A percentile compares a stretch with the other conserved stretches of the same genome.
Conservation (phyloP, 441 rosid genomes). For the Mallotus repandus region DNA sequence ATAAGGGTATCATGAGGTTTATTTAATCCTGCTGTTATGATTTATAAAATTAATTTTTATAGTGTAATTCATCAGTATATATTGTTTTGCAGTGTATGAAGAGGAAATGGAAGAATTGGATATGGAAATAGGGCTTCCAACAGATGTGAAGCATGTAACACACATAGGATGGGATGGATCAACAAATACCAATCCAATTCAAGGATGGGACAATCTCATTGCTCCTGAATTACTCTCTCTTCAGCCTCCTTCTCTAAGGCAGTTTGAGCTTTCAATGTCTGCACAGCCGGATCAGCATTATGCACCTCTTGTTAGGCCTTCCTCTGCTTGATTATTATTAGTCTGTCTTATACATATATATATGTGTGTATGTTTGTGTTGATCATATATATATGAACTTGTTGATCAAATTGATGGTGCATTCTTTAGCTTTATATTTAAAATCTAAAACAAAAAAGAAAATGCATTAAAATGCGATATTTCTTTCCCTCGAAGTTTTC, state of each 20-base stretch:
- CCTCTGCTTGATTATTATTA: conserved; percentile 15
- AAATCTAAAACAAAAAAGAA: not conserved
- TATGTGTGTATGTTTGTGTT: no score
- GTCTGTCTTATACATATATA: no score
- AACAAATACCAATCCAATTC: conserved; percentile 28
- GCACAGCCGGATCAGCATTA: conserved; percentile 18
- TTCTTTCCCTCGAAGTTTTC: not conserved
- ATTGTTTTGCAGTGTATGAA: conserved; percentile 41
- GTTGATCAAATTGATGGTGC: not conserved
- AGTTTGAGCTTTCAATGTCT: conserved; percentile 33
- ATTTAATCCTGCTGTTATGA: no score
- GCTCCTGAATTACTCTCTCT: conserved; percentile 34
- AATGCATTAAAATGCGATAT: not conserved
- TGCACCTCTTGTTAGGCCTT: conserved; percentile 22
- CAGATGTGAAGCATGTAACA: conserved; percentile 91
- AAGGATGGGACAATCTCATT: conserved; percentile 46
- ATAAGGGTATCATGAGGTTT: no score
- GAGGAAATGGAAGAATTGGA: conserved; percentile 51
- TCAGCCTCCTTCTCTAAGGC: conserved; percentile 24
- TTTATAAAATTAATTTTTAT: no score
- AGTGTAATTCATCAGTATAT: not conserved
- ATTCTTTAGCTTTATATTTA: conserved; percentile 10
- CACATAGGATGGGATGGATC: conserved; percentile 80
- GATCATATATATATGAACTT: not conserved
- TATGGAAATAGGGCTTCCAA: conserved; percentile 86